Conservation (phyloP, 768 basidiomycete species). For the Russula sp. region DNA sequence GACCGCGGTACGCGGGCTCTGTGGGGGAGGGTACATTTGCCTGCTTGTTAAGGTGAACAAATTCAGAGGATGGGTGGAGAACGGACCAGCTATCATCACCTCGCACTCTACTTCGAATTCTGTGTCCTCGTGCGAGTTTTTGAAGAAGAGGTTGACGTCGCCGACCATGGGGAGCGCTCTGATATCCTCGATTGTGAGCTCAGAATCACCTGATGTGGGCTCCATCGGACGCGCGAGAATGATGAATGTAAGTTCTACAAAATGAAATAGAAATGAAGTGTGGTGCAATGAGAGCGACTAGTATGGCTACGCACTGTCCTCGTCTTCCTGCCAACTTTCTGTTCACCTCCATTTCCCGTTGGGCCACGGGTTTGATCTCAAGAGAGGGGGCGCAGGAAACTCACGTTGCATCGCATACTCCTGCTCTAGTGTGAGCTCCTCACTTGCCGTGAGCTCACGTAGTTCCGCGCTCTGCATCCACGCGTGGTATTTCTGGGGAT, state of each 20-base stretch:
- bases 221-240: constrained; percentile 47
- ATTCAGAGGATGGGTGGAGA: neutral
- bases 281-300: neutral
- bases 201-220: neutral
- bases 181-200: constrained; percentile 25
- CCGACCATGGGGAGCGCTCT: constrained; percentile 66
- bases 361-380: neutral
- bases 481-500: constrained; percentile 64
- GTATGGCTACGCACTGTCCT: constrained; percentile 52
- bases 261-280: neutral
- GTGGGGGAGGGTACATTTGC: neutral
- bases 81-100: constrained; percentile 84
- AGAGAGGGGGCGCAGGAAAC: constrained; percentile 14
- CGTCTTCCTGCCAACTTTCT: constrained; percentile 84
- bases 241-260: constrained; percentile 80
- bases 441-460: constrained; percentile 73
- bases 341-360: neutral
- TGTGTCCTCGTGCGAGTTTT: constrained; percentile 34
- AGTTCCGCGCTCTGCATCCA: constrained; percentile 84
- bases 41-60: neutral
- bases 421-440: constrained; percentile 70
- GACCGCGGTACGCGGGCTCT: constrained; percentile 64
- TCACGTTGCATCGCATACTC: constrained; percentile 88
- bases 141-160: constrained; percentile 88
- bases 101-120: constrained; percentile 74